These are phyloP conservation scores for Orobanche coerulescens DNA, from an alignment of 257 asterid genomes.

Conservation along the genomic window DNA sequence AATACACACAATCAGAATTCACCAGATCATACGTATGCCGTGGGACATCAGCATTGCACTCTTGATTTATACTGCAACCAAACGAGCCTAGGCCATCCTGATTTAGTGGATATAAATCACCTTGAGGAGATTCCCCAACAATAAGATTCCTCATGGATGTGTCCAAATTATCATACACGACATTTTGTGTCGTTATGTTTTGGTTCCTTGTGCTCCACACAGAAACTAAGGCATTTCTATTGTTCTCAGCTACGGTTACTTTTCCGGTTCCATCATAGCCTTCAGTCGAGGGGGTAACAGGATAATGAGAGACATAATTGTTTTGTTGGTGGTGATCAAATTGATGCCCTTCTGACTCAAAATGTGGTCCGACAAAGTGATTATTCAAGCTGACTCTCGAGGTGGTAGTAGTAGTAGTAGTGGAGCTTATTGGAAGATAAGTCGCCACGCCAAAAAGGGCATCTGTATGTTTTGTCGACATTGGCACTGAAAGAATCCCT, in stretches of 20 bases:
- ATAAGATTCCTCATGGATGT: constrained; percentile 20
- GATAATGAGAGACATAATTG: constrained; percentile 5
- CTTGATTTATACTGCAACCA: constrained; percentile 29
- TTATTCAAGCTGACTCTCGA: constrained; percentile 16
- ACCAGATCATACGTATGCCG: constrained; percentile 33
- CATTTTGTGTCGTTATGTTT: constrained; percentile 23
- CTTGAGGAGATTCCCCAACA: constrained; percentile 27
- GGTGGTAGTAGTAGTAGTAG: too few species aligned
- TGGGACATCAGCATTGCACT: constrained; percentile 29
- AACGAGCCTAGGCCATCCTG: constrained; percentile 24
- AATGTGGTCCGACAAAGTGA: constrained; percentile 13
- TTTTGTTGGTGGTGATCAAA: constrained; percentile 21
- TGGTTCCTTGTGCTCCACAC: neutral
- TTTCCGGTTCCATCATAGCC: constrained; percentile 15
- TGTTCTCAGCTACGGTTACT: constrained; percentile 20
- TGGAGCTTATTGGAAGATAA: constrained; percentile 30
- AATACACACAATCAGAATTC: constrained; percentile 40
- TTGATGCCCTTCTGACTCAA: constrained; percentile 10
- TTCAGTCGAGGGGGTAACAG: constrained; percentile 12
- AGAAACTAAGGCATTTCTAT: neutral
- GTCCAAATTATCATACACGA: constrained; percentile 20
- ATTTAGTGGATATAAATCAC: constrained; percentile 24
- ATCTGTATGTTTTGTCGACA: neutral
- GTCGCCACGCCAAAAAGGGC: constrained; percentile 13
- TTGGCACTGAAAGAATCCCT: neutral